Base-by-base conservation (phyloP, 192 early-diverging fungal species). In the Backusella macrospora region DNA sequence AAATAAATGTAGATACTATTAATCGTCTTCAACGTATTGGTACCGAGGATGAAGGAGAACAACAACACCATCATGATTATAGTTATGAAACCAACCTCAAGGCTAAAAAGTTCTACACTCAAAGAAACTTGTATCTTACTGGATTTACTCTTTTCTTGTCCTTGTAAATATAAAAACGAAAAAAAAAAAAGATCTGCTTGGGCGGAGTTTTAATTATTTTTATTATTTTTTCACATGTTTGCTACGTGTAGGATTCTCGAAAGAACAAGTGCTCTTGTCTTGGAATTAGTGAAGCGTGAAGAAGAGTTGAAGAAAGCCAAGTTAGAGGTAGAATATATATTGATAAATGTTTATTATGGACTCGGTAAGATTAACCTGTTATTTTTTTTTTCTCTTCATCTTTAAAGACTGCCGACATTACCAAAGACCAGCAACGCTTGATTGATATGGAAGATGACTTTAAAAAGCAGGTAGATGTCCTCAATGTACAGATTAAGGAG, bases 131-230 rank as follows among this genome's bases (percentile, higher is more conserved):
- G 79, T 89, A 89, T 40, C 67, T 89, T 55, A 89, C 87, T 48
- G 87, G 87, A 48, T 89, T 86, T 72, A 89, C 87, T 9, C 74
- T 89, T 16, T 89, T 89, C 76, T 69, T 89, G 63, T 89, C 87
- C 6, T 70, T 89, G 83, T 84, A 79, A 73, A 80, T 70, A 34
- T 34, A 34, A 34, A 34, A 34, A 34, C 0, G 2, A 34, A 34
- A 34, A 34, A 34, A 34, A 34, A 34, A 10, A 5, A 6, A 34
- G 18, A 9, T 71, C 13, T 44, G 13, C 6, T 26, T 38, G 26
- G 16, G 6, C 37, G 26, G 62, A 16, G 62, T 38, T 64, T 64
- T n/a, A 64, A 64, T 0, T 23, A 66, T 39, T 42, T 12, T 23
- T 14, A 68, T 66, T 29, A 14, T 21, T 12, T 40, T 39, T 14